A percentile compares a stretch with the other conserved stretches of the same genome.
These are phyloP conservation scores for Scleroderma citrinum DNA, from an alignment of 768 basidiomycete species.

Conservation along the genomic window DNA sequence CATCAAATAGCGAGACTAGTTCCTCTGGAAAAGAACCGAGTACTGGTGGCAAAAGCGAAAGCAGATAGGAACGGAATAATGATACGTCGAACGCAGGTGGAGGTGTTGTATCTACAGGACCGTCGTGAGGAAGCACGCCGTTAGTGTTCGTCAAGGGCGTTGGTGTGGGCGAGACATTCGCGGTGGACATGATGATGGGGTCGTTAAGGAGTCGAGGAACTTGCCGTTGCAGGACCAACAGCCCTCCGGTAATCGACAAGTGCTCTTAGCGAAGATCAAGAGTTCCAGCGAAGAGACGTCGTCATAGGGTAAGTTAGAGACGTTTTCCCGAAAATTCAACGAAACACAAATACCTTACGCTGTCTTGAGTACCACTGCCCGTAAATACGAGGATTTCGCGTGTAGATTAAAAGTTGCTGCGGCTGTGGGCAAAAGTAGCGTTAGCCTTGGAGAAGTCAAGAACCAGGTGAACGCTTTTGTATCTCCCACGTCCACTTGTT, in stretches of 20 bases:
- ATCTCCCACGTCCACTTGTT: too few relatives aligned
- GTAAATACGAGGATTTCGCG: too few relatives aligned
- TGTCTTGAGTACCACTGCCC: too few relatives aligned
- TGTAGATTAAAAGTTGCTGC: too few relatives aligned
- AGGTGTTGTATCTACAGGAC: slow-evolving; percentile 31
- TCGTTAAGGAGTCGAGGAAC: not conserved
- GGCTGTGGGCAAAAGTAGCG: too few relatives aligned
- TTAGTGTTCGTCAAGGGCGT: slow-evolving; percentile 27
- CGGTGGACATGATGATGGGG: not conserved
- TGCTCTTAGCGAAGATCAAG: too few relatives aligned
- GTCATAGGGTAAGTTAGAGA: too few relatives aligned
- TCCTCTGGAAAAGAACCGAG: slow-evolving; percentile 68
- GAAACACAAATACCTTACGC: too few relatives aligned
- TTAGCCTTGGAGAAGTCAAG: too few relatives aligned
- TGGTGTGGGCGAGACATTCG: slow-evolving; percentile 20
- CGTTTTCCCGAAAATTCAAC: too few relatives aligned
- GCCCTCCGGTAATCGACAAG: not conserved
- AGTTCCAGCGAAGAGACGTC: too few relatives aligned
- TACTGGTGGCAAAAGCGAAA: slow-evolving; percentile 69
- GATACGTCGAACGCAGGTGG: slow-evolving; percentile 55
- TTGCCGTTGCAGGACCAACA: not conserved
- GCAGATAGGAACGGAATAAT: slow-evolving; percentile 66
- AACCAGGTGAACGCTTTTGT: too few relatives aligned
- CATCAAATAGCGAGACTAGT: slow-evolving; percentile 63
- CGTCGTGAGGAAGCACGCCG: slow-evolving; percentile 20